phyloP scores from a whole-genome alignment of 2,329 filamentous ascomycete species.

The Pseudocercospora vitis region DNA sequence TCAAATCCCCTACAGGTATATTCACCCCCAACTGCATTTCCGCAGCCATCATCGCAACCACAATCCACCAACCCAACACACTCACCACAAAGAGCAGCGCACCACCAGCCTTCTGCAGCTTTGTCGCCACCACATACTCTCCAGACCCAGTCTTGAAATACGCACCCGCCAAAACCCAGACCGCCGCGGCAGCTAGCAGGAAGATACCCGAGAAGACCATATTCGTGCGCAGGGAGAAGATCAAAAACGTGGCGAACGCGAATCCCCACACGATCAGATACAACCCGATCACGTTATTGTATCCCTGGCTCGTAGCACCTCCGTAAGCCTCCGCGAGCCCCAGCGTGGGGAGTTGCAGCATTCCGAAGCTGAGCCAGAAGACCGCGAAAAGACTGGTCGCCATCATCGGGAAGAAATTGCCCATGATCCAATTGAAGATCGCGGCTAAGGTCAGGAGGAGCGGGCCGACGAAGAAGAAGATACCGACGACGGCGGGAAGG shows the following conservation, averaged over 20 bases:
- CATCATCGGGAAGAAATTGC: conserved; percentile 48
- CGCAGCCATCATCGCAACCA: conserved; percentile 55
- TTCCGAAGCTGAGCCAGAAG: conserved; percentile 56
- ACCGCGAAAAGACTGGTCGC: conserved; percentile 51
- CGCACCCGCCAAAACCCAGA: conserved; percentile 50
- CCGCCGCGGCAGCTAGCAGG: conserved; percentile 47
- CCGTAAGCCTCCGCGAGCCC: conserved; percentile 50
- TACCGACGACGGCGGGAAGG: conserved; percentile 40
- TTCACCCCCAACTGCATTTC: conserved; percentile 53
- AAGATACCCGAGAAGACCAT: conserved; percentile 53
- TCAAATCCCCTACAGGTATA: conserved; percentile 54
- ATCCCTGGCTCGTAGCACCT: conserved; percentile 46
- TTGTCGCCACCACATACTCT: conserved; percentile 44
- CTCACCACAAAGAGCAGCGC: conserved; percentile 49
- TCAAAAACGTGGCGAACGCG: conserved; percentile 53
- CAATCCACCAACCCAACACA: conserved; percentile 54
- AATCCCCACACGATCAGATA: conserved; percentile 57
- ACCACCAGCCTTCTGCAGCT: conserved; percentile 48
- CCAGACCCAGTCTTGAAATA: conserved; percentile 52
- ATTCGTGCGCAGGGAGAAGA: conserved; percentile 55
- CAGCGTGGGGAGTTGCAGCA: conserved; percentile 53
- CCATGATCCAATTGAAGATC: conserved; percentile 56
- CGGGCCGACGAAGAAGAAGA: conserved; percentile 50
- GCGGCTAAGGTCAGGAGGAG: conserved; percentile 50
- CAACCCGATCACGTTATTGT: conserved; percentile 52